Base-by-base conservation (phyloP, 176 grass and related monocot species). In the Triticum turgidum region DNA sequence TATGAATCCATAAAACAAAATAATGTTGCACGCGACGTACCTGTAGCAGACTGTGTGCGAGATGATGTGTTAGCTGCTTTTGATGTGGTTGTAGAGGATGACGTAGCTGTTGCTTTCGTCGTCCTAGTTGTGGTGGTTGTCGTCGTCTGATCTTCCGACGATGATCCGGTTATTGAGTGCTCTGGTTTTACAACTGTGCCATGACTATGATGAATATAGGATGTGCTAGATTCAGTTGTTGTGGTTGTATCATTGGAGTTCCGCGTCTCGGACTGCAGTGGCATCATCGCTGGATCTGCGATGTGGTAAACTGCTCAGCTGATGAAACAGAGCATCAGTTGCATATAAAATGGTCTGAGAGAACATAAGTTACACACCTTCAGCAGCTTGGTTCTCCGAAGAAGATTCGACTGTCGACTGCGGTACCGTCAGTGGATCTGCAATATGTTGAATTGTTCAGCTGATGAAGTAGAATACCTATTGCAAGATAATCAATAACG, bases 371-470 rank as follows among this genome's bases (percentile, higher is more conserved):
- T 56, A 56, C 52, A 56, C 0, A 56, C 52, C 17, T 56, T 0
- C 0, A 20, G 52, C 17, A 56, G 52, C 17, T 56, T 56, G 52
- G 52, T 56, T 56, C 52, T 56, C 52, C 5, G 35, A 78, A 70
- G 73, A 68, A 65, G 64, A 86, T 77, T 76, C 89, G 79, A 3
- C 42, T 45, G 21, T 35, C 1, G 5, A 45, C 2, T 73, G 65
- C 78, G 85, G 84, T 5, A 61, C n/a, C 44, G 83, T 79, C 20
- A 32, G 11, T 49, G 80, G 6, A 83, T 59, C 84, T 90, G 85
- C 22, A 84, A 61, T n/a, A n/a, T 80, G 20, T 30, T 74, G 61
- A 65, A 77, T 80, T 84, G 65, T 61, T 84, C 15, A 32, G 32
- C 32, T 32, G 32, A 3, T 32, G 32, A 32, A 32, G 32, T 32